Evolutionary conservation across 208 protist species (phyloP).

Genomic region (Blechomonas ayalai): DNA sequence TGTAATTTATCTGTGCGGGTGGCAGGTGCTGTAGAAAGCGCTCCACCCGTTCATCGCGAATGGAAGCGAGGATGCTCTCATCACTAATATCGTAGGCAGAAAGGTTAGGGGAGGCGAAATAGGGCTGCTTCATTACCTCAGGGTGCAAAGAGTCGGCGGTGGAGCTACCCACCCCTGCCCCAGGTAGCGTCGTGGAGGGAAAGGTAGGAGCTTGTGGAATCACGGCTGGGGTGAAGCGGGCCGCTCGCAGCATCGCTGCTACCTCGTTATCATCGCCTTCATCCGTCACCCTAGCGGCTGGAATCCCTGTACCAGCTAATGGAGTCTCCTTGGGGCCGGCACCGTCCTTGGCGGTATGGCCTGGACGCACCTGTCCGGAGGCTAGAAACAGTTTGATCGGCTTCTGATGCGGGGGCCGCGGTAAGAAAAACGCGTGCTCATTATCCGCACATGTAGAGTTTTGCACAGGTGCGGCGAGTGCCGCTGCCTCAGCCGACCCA

Average conservation of each 20-base stretch:
- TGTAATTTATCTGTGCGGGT: conserved; percentile 1
- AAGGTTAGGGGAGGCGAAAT: conserved; percentile 18
- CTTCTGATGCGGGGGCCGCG: conserved; percentile 12
- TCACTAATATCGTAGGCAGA: conserved; percentile 23
- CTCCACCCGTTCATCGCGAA: conserved; percentile 29
- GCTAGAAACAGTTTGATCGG: conserved; percentile 35
- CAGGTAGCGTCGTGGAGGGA: conserved; percentile 16
- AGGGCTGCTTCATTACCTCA: background rate
- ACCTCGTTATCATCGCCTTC: conserved; percentile 8
- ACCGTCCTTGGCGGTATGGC: no score
- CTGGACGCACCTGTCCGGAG: no score
- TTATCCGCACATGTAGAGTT: no score
- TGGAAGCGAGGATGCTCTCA: conserved; percentile 18
- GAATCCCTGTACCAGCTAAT: no score
- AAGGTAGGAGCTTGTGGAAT: conserved; percentile 32
- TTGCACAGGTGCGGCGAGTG: no score
- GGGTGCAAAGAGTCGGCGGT: background rate
- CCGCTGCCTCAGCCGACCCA: no score
- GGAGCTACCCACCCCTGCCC: no score
- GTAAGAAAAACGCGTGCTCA: conserved; percentile 14
- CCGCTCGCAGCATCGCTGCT: conserved; percentile 41
- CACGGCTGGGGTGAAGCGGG: conserved; percentile 31
- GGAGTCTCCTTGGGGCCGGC: no score
- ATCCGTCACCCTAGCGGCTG: background rate
- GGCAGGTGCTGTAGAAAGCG: conserved; percentile 15